phyloP scores from a whole-genome alignment of 768 basidiomycete species.

The Auricularia cornea region DNA sequence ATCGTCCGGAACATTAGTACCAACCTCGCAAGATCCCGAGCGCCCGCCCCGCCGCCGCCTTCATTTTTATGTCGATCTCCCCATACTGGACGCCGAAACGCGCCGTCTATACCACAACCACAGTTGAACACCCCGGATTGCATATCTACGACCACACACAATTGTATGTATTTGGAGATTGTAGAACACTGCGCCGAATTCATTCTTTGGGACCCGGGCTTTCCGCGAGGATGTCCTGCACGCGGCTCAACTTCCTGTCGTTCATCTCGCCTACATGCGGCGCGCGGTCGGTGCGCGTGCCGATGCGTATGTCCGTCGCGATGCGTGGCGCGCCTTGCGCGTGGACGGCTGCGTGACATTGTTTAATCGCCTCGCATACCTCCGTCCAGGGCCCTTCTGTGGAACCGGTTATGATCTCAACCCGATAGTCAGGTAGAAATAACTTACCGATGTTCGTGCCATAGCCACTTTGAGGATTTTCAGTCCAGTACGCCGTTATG shows the following conservation, averaged over 20 bases:
- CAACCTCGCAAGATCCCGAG: no score
- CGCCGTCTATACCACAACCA: no score
- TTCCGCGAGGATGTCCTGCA: conserved; percentile 60
- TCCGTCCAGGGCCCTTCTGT: conserved; percentile 76
- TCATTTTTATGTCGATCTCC: no score
- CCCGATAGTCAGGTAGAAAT: conserved; percentile 1
- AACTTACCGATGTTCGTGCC: conserved; percentile 76
- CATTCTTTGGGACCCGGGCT: background rate
- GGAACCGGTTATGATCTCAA: background rate
- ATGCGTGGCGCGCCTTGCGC: conserved; percentile 64
- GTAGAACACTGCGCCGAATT: no score
- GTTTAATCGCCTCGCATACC: conserved; percentile 81
- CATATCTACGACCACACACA: no score
- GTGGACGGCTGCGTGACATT: conserved; percentile 84
- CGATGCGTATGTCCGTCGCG: conserved; percentile 92
- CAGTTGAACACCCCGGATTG: no score
- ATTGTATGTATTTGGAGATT: no score
- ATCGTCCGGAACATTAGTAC: no score
- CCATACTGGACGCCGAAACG: no score
- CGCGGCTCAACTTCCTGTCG: conserved; percentile 67
- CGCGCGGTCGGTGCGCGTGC: conserved; percentile 71
- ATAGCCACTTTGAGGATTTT: conserved; percentile 54
- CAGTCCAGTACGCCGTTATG: no score
- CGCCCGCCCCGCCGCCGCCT: no score
- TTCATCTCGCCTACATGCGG: conserved; percentile 63